phyloP scores from a whole-genome alignment of 192 early-diverging fungal species.

The Dissophora globulifera region DNA sequence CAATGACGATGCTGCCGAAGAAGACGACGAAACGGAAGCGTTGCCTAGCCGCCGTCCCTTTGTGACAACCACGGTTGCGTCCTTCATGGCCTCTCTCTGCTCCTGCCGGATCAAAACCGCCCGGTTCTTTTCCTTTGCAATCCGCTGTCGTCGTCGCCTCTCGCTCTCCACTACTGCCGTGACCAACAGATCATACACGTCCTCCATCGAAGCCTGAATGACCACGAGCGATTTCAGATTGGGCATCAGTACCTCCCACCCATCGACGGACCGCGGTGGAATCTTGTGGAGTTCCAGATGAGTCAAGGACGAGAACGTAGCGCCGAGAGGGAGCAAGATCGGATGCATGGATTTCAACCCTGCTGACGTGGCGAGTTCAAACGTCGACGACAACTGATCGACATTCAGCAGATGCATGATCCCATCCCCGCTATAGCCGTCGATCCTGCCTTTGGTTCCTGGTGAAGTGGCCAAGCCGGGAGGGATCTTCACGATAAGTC shows the following conservation, averaged over 20 bases:
- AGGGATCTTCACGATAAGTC: constrained; percentile 50
- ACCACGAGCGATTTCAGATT: constrained; percentile 58
- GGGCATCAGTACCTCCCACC: constrained; percentile 59
- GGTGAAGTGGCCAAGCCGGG: constrained; percentile 30
- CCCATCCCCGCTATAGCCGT: constrained; percentile 26
- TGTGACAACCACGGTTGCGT: constrained; percentile 8
- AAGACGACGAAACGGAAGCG: no score
- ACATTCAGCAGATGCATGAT: constrained; percentile 19
- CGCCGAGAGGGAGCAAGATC: constrained; percentile 22
- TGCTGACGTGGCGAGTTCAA: no score
- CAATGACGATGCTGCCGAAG: no score
- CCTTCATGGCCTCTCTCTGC: constrained; percentile 41
- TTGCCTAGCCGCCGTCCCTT: constrained; percentile 5
- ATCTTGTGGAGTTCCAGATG: constrained; percentile 63
- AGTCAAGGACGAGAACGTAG: constrained; percentile 55
- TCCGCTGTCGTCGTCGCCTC: constrained; percentile 36
- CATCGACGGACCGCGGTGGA: constrained; percentile 54
- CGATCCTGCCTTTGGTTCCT: constrained; percentile 35
- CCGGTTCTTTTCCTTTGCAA: constrained; percentile 34
- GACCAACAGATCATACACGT: constrained; percentile 58
- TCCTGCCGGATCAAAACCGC: constrained; percentile 43
- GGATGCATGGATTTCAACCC: neutral
- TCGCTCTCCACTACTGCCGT: constrained; percentile 49
- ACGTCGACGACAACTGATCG: constrained; percentile 6
- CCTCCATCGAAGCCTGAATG: constrained; percentile 55